These are phyloP conservation scores for Sphagnum contortum DNA, from an alignment of 225 moss, liverwort and hornwort species.

Conservation along the genomic window DNA sequence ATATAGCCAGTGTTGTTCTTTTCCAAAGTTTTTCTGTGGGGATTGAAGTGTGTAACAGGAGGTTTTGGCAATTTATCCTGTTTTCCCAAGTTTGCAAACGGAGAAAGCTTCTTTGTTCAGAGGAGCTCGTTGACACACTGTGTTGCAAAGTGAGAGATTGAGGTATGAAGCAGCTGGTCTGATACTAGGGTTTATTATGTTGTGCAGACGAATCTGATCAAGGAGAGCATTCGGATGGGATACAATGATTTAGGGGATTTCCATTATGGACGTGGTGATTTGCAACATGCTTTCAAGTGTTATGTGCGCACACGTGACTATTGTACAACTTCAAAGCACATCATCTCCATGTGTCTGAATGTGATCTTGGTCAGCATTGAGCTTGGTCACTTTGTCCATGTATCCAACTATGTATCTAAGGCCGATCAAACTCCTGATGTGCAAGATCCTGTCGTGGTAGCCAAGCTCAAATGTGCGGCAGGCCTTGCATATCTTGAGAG, in stretches of 20 bases:
- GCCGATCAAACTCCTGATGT: slow-evolving; percentile 98
- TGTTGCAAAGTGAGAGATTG: too few relatives aligned
- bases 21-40: not conserved
- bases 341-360: slow-evolving; percentile 96
- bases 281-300: slow-evolving; percentile 95
- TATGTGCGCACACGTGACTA: slow-evolving; percentile 96
- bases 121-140: too few relatives aligned
- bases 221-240: slow-evolving; percentile 99
- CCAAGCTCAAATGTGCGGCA: slow-evolving; percentile 90
- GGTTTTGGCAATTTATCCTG: not conserved
- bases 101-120: too few relatives aligned
- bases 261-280: slow-evolving; percentile 85
- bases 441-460: slow-evolving; percentile 82
- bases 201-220: slow-evolving; percentile 84
- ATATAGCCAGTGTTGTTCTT: too few relatives aligned
- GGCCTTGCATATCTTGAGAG: slow-evolving; percentile 95
- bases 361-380: slow-evolving; percentile 98
- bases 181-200: too few relatives aligned
- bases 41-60: not conserved
- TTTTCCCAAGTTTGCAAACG: too few relatives aligned
- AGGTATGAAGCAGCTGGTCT: too few relatives aligned
- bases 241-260: slow-evolving; percentile 98
- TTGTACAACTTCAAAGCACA: slow-evolving; percentile 95
- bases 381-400: slow-evolving; percentile 96
- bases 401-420: slow-evolving; percentile 92